A percentile compares a stretch with the other conserved stretches of the same genome.
Conservation (phyloP, 345 rosid species). For the Lepidium sativum region DNA sequence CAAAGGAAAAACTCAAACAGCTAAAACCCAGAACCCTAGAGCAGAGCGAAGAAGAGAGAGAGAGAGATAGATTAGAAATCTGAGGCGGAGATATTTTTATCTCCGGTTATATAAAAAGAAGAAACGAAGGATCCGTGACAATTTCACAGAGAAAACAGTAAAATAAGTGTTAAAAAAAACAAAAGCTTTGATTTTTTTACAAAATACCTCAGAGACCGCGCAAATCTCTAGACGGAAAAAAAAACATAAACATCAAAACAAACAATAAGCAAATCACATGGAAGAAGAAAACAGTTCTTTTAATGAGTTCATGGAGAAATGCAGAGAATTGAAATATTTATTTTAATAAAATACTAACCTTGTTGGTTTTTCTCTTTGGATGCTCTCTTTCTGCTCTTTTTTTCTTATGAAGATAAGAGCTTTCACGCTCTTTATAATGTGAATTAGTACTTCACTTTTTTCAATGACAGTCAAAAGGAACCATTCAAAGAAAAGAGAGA, state of each 20-base stretch:
- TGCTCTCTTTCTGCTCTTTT: neutral
- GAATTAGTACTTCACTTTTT: constrained; percentile 9
- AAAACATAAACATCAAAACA: neutral
- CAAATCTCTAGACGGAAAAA: constrained; percentile 18
- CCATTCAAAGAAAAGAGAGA: constrained; percentile 6
- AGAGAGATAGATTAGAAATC: constrained; percentile 20
- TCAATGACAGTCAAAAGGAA: constrained; percentile 22
- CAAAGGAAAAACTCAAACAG: constrained; percentile 2
- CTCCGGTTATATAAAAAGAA: neutral
- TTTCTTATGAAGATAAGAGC: neutral
- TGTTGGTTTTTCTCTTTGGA: constrained; percentile 6
- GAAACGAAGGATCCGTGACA: constrained; percentile 23
- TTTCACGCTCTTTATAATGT: constrained; percentile 25
- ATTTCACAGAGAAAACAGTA: constrained; percentile 15
- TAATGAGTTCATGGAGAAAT: constrained; percentile 10
- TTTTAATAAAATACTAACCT: neutral
- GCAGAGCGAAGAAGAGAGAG: neutral
- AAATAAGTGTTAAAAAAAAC: constrained; percentile 6
- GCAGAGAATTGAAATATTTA: neutral
- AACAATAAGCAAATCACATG: constrained; percentile 20
- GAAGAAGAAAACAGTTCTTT: constrained; percentile 2
- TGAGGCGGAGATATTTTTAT: constrained; percentile 10
- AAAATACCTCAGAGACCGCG: constrained; percentile 10
- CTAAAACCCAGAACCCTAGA: constrained; percentile 34
- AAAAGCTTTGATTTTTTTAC: constrained; percentile 16